Percentiles rank a stretch among this genome's conserved stretches.
phyloP scores from a whole-genome alignment of 345 rosid species.

The Hirschfeldia incana region DNA sequence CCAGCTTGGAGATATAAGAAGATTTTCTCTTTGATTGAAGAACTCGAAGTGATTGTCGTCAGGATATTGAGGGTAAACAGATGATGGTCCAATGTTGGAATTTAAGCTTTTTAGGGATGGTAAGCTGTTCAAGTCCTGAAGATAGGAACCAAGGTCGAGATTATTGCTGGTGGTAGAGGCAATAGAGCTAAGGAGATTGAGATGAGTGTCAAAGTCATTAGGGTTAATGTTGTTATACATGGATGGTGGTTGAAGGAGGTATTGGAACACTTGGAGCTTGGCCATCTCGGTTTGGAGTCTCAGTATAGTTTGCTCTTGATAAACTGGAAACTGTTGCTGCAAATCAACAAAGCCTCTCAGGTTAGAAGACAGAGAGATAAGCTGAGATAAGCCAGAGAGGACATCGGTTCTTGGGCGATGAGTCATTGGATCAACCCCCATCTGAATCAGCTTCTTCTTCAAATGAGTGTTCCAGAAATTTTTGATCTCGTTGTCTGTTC shows the following conservation, averaged over 20 bases:
- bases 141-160: slow-evolving; percentile 32
- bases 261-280: slow-evolving; percentile 33
- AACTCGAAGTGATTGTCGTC: slow-evolving; percentile 26
- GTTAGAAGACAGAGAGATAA: slow-evolving; percentile 36
- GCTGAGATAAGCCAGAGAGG: neutral
- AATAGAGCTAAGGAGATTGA: slow-evolving; percentile 29
- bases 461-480: slow-evolving; percentile 84
- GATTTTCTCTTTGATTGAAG: slow-evolving; percentile 29
- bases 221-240: slow-evolving; percentile 26
- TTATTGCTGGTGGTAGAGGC: slow-evolving; percentile 24
- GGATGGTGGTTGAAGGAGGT: slow-evolving; percentile 35
- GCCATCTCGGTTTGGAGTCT: slow-evolving; percentile 44
- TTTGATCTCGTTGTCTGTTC: slow-evolving; percentile 78
- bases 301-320: slow-evolving; percentile 27
- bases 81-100: slow-evolving; percentile 31
- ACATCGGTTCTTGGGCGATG: slow-evolving; percentile 66
- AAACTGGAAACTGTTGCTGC: slow-evolving; percentile 28
- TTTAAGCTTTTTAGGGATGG: slow-evolving; percentile 36
- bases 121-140: slow-evolving; percentile 35
- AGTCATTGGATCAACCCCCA: slow-evolving; percentile 82
- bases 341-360: slow-evolving; percentile 31
- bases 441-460: slow-evolving; percentile 72
- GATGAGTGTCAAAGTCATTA: slow-evolving; percentile 27
- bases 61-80: slow-evolving; percentile 19
- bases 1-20: slow-evolving; percentile 36